Base-by-base conservation (phyloP, 768 basidiomycete species). In the Floccularia luteovirens region DNA sequence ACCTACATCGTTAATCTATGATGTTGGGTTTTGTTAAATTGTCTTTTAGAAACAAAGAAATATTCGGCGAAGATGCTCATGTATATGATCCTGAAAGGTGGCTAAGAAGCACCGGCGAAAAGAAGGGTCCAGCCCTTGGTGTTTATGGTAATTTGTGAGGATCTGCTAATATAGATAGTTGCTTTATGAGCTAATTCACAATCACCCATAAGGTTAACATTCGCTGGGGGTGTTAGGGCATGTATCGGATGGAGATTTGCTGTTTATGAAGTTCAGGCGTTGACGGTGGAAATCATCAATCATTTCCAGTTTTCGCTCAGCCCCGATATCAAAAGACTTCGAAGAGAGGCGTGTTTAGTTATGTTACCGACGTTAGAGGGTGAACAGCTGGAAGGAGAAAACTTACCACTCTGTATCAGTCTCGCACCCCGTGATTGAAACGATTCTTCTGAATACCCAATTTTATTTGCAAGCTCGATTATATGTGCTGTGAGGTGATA, bases 41-140 rank as follows among this genome's bases (percentile, higher is more conserved):
- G 5, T 31, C 33, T 31, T 22, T 19, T 41, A 74, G 69, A 45
- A 70, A 72, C 44, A 59, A 58, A 31, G 64, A 65, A 14, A 52
- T 76, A 12, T 82, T 77, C 58, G 79, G 79, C 2, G 62, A 67
- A n/a, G 74, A 79, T 48, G 72, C 77, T 2, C 48, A 72, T 38
- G 50, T 56, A 14, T 82, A 72, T 53, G 69, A 73, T 33, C 76
- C 75, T 3, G 71, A 74, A 36, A 59, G 79, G 41, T 82, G 77
- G 77, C 47, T 77, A n/a, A 54, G 47, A 43, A 52, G 53, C 12
- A 47, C 54, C 4, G 54, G 53, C 2, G 52, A 60, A 42, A 69
- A 60, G 50, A 69, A 61, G 39, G 62, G 56, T 13, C 59, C 62
- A 2, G 61, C 60, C 5, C 50, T 72, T 3, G 69, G 69, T 3